Conservation (phyloP, 1,139 yeast genomes). For the Eremothecium cymbalariae region DNA sequence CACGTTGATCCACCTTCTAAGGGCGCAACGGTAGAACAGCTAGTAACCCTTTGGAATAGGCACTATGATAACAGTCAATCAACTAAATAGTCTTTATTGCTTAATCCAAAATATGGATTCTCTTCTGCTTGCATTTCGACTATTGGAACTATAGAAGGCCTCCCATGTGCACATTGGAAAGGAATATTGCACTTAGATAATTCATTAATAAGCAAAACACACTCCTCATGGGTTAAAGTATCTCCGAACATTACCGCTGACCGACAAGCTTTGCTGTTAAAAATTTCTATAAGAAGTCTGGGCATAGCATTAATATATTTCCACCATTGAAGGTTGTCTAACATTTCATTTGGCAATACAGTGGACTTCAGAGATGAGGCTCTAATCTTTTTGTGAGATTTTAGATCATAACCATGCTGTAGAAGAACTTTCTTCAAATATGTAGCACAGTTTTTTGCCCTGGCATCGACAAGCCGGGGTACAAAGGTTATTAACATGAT, state of each 20-base stretch:
- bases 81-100: conserved; percentile 5
- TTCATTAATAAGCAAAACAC: conserved; percentile 37
- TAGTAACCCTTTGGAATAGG: not conserved
- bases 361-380: conserved; percentile 4
- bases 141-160: conserved; percentile 66
- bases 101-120: not conserved
- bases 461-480: conserved; percentile 36
- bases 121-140: conserved; percentile 24
- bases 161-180: conserved; percentile 80
- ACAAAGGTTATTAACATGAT: too few species aligned
- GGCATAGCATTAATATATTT: conserved; percentile 38
- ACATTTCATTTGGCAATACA: conserved; percentile 1
- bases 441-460: conserved; percentile 25
- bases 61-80: conserved; percentile 1
- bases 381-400: conserved; percentile 21
- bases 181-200: conserved; percentile 51
- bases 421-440: conserved; percentile 35
- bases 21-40: conserved; percentile 1
- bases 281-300: conserved; percentile 38
- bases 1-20: not conserved
- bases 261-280: conserved; percentile 64
- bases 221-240: conserved; percentile 36
- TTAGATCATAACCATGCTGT: conserved; percentile 40
- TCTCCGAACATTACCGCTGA: conserved; percentile 71
- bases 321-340: conserved; percentile 29